Percentiles rank a stretch among this genome's conserved stretches.
Evolutionary conservation across 495 filamentous ascomycete genomes (phyloP).

Genomic region (Penicillium goetzii): DNA sequence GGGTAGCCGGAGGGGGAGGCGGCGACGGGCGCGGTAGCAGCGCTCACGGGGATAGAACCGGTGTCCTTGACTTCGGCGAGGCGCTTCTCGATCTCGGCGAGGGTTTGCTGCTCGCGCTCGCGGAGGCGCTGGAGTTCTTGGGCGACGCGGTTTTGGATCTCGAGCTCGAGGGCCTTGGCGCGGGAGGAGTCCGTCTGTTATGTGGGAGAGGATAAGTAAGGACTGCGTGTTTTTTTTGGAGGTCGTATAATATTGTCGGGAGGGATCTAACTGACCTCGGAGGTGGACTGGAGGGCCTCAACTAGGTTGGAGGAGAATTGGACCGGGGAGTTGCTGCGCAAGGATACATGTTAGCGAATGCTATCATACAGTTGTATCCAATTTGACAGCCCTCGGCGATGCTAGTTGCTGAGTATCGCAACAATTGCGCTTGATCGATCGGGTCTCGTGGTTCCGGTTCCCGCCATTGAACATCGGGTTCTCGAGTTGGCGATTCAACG

Average conservation of each 20-base stretch:
- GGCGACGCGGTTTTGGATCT: constrained; percentile 85
- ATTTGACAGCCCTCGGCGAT: not conserved
- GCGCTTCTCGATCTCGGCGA: constrained; percentile 59
- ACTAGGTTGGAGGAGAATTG: constrained; percentile 86
- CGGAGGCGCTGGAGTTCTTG: constrained; percentile 78
- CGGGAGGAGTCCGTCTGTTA: constrained; percentile 83
- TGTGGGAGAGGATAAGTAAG: constrained; percentile 6
- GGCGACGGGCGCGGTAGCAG: constrained; percentile 37
- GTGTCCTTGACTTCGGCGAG: constrained; percentile 47
- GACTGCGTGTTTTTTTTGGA: constrained; percentile 15
- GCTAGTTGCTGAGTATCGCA: constrained; percentile 2
- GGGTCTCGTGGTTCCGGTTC: constrained; percentile 18
- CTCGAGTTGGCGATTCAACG: constrained; percentile 11
- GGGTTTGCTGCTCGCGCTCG: constrained; percentile 62
- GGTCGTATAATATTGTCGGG: constrained; percentile 8
- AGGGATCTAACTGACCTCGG: constrained; percentile 65
- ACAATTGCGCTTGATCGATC: constrained; percentile 22
- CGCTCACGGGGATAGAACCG: constrained; percentile 35
- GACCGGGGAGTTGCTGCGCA: constrained; percentile 76
- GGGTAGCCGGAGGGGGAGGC: constrained; percentile 40
- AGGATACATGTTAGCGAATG: not conserved
- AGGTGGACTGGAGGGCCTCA: constrained; percentile 77
- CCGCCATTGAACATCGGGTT: constrained; percentile 16
- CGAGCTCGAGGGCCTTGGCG: constrained; percentile 78
- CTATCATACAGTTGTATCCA: not conserved